Conservation (phyloP, 106 monocot genomes). For the Allium sativum region DNA sequence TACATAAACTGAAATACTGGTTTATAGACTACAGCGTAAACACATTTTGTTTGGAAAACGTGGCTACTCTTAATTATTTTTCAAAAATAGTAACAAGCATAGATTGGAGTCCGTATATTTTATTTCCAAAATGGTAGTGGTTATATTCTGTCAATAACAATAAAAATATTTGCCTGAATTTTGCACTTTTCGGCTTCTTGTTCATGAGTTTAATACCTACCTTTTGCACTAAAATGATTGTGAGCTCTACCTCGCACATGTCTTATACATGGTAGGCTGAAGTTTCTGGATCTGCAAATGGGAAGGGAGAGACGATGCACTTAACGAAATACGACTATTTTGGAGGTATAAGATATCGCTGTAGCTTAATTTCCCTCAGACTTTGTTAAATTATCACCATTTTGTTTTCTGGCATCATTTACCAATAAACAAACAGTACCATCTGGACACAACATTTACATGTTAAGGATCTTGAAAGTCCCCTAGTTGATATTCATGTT, state of each 20-base stretch:
- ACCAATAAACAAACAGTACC: not conserved
- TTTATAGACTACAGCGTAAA: too few species aligned
- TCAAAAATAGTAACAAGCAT: not conserved
- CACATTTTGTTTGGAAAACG: too few species aligned
- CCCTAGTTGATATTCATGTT: not conserved
- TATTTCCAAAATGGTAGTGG: not conserved
- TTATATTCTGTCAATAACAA: not conserved
- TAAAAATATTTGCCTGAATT: too few species aligned
- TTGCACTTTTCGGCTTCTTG: not conserved
- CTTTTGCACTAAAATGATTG: not conserved
- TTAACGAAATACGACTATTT: conserved; percentile 50
- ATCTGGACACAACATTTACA: too few species aligned
- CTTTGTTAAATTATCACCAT: not conserved
- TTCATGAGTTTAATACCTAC: not conserved
- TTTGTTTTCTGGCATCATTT: not conserved
- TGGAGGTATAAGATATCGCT: conserved; percentile 12
- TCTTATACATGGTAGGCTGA: conserved; percentile 20
- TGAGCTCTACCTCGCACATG: not conserved
- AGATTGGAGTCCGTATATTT: not conserved
- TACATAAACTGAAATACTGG: too few species aligned
- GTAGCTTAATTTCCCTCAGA: not conserved
- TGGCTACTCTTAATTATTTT: too few species aligned
- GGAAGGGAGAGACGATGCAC: conserved; percentile 29
- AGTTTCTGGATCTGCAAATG: conserved; percentile 33
- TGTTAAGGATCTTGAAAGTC: not conserved